Evolutionary conservation across 2,329 filamentous ascomycete species (phyloP).

Genomic region (Metarhizium rileyi): DNA sequence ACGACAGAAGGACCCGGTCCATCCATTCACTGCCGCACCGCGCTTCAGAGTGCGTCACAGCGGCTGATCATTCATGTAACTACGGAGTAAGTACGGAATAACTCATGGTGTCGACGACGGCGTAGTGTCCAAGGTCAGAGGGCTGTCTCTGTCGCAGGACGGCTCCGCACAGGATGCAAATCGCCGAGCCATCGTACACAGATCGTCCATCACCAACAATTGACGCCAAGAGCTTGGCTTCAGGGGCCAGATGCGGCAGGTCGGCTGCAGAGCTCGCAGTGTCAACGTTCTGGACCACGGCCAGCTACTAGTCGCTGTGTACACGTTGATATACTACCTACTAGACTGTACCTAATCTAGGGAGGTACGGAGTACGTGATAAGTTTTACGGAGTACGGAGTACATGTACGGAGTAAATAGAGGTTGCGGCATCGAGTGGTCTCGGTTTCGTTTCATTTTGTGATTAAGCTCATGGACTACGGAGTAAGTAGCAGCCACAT

Average conservation of each 20-base stretch:
- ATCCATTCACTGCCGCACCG: not conserved
- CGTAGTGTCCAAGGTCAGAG: no score
- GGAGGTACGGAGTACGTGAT: no score
- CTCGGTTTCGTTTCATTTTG: not conserved
- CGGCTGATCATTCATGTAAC: not conserved
- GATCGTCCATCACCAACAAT: not conserved
- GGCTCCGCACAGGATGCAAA: not conserved
- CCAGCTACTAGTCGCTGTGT: no score
- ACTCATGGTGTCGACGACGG: no score
- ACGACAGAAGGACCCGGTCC: not conserved
- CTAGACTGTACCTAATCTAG: no score
- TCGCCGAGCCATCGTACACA: not conserved
- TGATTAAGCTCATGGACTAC: not conserved
- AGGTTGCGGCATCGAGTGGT: not conserved
- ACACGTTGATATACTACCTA: not conserved
- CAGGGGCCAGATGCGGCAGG: constrained; percentile 4
- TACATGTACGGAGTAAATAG: no score
- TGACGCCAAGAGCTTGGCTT: constrained; percentile 4
- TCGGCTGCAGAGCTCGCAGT: not conserved
- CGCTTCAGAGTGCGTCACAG: not conserved
- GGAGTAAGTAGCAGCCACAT: constrained; percentile 1
- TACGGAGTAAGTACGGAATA: no score
- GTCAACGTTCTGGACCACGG: not conserved
- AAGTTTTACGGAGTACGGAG: no score
- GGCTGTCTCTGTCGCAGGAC: no score